Base-by-base conservation (phyloP, 495 filamentous ascomycete species). In the Aspergillus sparsus region DNA sequence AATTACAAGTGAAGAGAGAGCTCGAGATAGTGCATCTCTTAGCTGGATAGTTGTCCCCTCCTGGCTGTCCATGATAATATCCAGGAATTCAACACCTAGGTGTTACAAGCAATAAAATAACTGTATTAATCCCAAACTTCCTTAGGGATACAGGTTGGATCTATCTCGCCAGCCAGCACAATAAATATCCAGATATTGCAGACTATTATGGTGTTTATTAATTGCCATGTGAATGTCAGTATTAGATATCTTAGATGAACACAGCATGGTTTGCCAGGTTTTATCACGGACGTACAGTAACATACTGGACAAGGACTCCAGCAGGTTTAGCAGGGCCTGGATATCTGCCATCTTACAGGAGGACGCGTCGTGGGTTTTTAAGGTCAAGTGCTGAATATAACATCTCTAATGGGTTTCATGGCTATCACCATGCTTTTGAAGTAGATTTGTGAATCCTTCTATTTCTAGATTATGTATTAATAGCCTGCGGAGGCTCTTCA, bases 161-260 rank as follows among this genome's bases (percentile, higher is more conserved):
- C 6, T 21, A 47, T 16, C 15, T 21, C 13, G 6, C n/a, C 10
- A 21, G 6, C 53, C 27, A 11, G 11, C 12, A 27, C 53, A 39
- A 31, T 16, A 47, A 41, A 56, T 34, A 47, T 47, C 53, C 18
- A 56, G 15, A 47, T 16, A 47, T 34, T 46, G 41, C 7, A 56
- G 21, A 5, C 13, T 35, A 16, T 27, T n/a, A 15, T 47, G 53
- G n/a, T 56, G 42, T 35, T 47, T 35, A 15, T 56, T 44, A 0
- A 56, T 27, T 42, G 53, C 41, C 7, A 15, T 31, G 41, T 4
- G 18, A 12, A 56, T 47, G 6, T 56, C 53, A 2, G n/a, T 21
- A 47, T 56, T 56, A 10, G 53, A 56, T 33, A 47, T 18, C 41
- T 47, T 46, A 11, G 41, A 35, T 6, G 31, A 27, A 16, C 8